phyloP scores from a whole-genome alignment of 2,329 filamentous ascomycete species.

The Calonectria pauciramosa region DNA sequence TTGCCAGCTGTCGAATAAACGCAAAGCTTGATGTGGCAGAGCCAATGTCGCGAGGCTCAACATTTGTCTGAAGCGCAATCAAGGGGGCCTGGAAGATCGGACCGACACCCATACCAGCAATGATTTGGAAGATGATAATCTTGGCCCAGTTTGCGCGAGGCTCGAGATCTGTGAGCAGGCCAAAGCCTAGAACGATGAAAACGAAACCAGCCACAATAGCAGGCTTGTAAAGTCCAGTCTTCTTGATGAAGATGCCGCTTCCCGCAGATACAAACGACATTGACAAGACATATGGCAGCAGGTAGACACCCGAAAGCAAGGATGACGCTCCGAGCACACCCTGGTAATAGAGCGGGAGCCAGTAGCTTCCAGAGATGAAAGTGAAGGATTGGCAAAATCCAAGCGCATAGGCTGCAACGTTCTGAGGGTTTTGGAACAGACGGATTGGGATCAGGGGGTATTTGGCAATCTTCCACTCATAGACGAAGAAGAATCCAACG shows the following conservation, averaged over 20 bases:
- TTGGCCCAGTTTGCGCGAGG: constrained; percentile 67
- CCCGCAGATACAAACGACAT: constrained; percentile 73
- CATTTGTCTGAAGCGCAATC: constrained; percentile 75
- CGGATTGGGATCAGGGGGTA: constrained; percentile 84
- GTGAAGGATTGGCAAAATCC: constrained; percentile 82
- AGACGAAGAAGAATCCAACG: constrained; percentile 76
- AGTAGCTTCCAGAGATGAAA: constrained; percentile 85
- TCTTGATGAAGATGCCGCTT: constrained; percentile 70
- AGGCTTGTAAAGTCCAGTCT: constrained; percentile 75
- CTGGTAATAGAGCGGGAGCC: constrained; percentile 89
- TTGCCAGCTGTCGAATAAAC: constrained; percentile 78
- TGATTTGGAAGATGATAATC: constrained; percentile 72
- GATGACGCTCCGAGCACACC: constrained; percentile 77
- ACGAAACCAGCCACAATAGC: constrained; percentile 71
- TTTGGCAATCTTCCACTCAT: constrained; percentile 80
- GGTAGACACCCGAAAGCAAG: constrained; percentile 80
- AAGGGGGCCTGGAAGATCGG: constrained; percentile 79
- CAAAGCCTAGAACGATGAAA: constrained; percentile 75
- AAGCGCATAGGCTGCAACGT: constrained; percentile 74
- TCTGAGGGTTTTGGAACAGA: constrained; percentile 77
- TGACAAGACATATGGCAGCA: constrained; percentile 78
- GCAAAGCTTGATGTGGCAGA: constrained; percentile 76
- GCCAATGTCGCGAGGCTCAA: constrained; percentile 75
- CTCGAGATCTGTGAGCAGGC: constrained; percentile 73
- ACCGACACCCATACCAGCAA: constrained; percentile 75